Conservation (phyloP, 2,329 filamentous ascomycete species). For the Fusarium cyanostomum region DNA sequence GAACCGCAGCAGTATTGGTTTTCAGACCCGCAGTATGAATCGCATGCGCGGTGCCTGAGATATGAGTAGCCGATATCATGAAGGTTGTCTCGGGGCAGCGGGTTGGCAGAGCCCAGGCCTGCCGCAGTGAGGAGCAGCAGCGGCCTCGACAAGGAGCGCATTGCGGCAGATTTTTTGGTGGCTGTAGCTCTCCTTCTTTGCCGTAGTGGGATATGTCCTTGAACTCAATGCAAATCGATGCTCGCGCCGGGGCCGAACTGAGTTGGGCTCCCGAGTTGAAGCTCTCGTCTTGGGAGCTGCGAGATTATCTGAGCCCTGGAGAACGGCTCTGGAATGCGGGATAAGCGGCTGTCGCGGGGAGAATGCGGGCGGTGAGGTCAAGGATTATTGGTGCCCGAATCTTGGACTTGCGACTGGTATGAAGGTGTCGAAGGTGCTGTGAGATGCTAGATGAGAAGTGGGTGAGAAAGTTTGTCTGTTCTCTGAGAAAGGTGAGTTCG, state of each 20-base stretch:
- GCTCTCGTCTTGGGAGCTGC: slow-evolving; percentile 6
- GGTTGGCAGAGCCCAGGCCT: slow-evolving; percentile 52
- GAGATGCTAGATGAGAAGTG: slow-evolving; percentile 15
- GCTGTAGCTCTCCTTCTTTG: slow-evolving; percentile 8
- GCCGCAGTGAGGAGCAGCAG: slow-evolving; percentile 53
- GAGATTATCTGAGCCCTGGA: slow-evolving; percentile 26
- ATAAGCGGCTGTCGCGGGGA: slow-evolving; percentile 25
- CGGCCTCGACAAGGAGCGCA: slow-evolving; percentile 41
- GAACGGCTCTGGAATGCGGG: slow-evolving; percentile 28
- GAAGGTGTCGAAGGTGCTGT: slow-evolving; percentile 7
- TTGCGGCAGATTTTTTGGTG: slow-evolving; percentile 18
- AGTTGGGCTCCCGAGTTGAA: slow-evolving; percentile 5
- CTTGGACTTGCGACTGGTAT: slow-evolving; percentile 11
- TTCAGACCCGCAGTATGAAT: slow-evolving; percentile 62
- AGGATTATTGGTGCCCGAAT: slow-evolving; percentile 30
- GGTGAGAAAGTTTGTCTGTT: slow-evolving; percentile 3
- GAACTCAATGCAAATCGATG: slow-evolving; percentile 25
- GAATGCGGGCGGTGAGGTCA: slow-evolving; percentile 23
- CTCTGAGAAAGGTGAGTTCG: neutral
- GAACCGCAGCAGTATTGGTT: slow-evolving; percentile 65
- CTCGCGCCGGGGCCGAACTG: slow-evolving; percentile 16
- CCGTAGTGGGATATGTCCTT: slow-evolving; percentile 16
- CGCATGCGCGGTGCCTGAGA: slow-evolving; percentile 61
- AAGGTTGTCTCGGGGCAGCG: slow-evolving; percentile 61
- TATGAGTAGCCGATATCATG: slow-evolving; percentile 61